Conservation (phyloP, 2,329 filamentous ascomycete species). For the Rutstroemia sp. region DNA sequence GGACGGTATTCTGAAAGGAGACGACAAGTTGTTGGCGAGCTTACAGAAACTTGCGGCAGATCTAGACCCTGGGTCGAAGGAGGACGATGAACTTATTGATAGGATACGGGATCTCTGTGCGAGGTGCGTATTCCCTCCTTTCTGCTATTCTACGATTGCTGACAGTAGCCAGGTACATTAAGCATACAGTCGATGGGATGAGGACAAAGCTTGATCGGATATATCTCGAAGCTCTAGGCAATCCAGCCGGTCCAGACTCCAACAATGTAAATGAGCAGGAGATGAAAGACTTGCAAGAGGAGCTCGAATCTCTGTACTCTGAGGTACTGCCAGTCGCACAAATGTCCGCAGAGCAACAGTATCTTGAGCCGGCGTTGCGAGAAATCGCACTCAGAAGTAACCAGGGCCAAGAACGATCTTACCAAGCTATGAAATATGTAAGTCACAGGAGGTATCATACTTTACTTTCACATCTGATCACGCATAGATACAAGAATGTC, state of each 20-base stretch:
- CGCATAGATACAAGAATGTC: conserved; percentile 42
- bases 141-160: not conserved
- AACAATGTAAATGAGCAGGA: conserved; percentile 29
- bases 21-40: conserved; percentile 58
- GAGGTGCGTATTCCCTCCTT: conserved; percentile 31
- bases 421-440: conserved; percentile 45
- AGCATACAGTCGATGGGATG: conserved; percentile 47
- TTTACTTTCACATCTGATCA: not conserved
- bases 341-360: conserved; percentile 63
- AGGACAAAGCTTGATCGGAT: conserved; percentile 48
- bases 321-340: conserved; percentile 64
- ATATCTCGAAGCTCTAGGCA: conserved; percentile 42
- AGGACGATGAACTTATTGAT: conserved; percentile 45
- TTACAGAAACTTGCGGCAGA: conserved; percentile 60
- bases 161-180: conserved; percentile 40
- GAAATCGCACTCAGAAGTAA: conserved; percentile 38
- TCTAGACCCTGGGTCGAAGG: conserved; percentile 44
- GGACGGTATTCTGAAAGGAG: conserved; percentile 45
- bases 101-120: conserved; percentile 53
- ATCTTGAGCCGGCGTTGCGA: conserved; percentile 52
- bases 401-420: conserved; percentile 38
- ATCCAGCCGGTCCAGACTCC: conserved; percentile 9
- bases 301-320: conserved; percentile 61
- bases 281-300: conserved; percentile 47
- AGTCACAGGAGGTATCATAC: conserved; percentile 17